phyloP scores from a whole-genome alignment of 805 yeast genomes.

The Priceomyces medius region DNA sequence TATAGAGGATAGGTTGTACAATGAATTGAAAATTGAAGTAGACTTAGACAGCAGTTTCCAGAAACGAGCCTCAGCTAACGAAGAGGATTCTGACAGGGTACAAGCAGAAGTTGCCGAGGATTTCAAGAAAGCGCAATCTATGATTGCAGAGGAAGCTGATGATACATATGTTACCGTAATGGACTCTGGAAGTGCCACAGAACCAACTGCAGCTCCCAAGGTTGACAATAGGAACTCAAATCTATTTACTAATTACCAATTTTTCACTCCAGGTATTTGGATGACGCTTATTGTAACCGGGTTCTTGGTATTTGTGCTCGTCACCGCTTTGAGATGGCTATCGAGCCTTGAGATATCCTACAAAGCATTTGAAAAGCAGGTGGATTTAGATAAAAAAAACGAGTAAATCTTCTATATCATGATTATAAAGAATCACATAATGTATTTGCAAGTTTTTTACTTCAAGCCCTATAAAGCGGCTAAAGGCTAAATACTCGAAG shows the following conservation, averaged over 20 bases:
- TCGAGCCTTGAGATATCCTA: conserved; percentile 72
- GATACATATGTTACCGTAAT: conserved; percentile 20
- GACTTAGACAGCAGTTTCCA: conserved; percentile 14
- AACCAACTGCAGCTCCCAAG: neutral
- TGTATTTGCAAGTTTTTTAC: neutral
- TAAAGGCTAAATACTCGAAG: neutral
- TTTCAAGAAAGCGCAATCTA: conserved; percentile 31
- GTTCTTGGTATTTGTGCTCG: conserved; percentile 55
- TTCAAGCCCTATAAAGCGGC: neutral
- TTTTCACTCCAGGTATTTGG: conserved; percentile 79
- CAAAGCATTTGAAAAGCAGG: conserved; percentile 74
- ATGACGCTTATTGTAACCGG: conserved; percentile 69
- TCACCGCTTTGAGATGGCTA: conserved; percentile 70
- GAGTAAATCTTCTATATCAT: conserved; percentile 20
- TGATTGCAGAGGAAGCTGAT: conserved; percentile 28
- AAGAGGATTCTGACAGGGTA: conserved; percentile 12
- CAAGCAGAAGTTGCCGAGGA: conserved; percentile 28
- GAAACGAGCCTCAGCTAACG: conserved; percentile 17
- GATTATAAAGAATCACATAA: neutral
- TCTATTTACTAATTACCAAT: conserved; percentile 63
- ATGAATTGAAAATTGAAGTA: conserved; percentile 20
- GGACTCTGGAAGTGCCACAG: conserved; percentile 8
- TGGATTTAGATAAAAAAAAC: conserved; percentile 50
- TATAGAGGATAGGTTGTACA: conserved; percentile 20
- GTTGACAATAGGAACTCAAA: conserved; percentile 25